Conservation (phyloP, 192 early-diverging fungal species). For the Coemansia aciculifera region DNA sequence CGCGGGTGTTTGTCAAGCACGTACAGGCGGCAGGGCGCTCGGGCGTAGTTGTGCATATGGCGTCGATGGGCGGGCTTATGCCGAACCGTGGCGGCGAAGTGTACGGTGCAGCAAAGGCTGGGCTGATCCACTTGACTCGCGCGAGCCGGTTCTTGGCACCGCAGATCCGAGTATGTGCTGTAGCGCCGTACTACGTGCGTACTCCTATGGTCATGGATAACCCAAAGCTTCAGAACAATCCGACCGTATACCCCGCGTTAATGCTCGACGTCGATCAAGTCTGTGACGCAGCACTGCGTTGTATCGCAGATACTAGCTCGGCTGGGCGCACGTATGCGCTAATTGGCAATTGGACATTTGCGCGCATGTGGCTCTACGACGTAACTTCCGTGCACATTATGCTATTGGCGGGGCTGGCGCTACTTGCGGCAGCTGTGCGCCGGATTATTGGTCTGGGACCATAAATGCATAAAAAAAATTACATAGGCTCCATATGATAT, state of each 20-base stretch:
- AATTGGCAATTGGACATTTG: slow-evolving; percentile 28
- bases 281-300: slow-evolving; percentile 24
- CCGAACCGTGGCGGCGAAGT: slow-evolving; percentile 44
- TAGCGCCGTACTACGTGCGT: slow-evolving; percentile 47
- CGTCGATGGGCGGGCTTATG: slow-evolving; percentile 45
- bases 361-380: slow-evolving; percentile 39
- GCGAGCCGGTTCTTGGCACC: slow-evolving; percentile 34
- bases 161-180: slow-evolving; percentile 27
- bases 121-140: slow-evolving; percentile 34
- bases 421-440: slow-evolving; percentile 8
- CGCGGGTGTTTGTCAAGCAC: slow-evolving; percentile 32
- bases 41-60: slow-evolving; percentile 42
- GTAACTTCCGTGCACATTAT: slow-evolving; percentile 19
- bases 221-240: slow-evolving; percentile 46
- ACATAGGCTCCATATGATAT: neutral
- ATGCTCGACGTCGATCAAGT: slow-evolving; percentile 43
- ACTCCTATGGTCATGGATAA: slow-evolving; percentile 49
- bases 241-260: slow-evolving; percentile 29
- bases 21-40: neutral
- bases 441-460: slow-evolving; percentile 1
- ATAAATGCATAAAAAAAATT: neutral
- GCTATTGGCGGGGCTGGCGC: slow-evolving; percentile 21
- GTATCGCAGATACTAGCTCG: slow-evolving; percentile 18
- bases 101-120: slow-evolving; percentile 49
- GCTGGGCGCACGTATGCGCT: slow-evolving; percentile 31